phyloP scores from a whole-genome alignment of 1,284 basidiomycete species.

The Cutaneotrichosporon daszewskae region DNA sequence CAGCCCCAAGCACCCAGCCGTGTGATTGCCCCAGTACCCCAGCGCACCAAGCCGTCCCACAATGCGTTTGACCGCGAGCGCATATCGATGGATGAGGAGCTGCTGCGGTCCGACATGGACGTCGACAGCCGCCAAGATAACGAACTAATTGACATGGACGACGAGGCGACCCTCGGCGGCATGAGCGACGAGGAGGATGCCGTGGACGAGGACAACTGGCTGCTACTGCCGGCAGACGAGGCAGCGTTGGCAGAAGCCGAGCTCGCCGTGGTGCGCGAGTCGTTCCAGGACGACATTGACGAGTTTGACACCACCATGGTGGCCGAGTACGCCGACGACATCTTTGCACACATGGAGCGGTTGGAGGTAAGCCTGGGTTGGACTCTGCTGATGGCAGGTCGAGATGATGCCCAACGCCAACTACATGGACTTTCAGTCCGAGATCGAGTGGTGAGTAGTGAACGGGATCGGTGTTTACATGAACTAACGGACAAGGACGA shows the following conservation, averaged over 20 bases:
- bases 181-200: slow-evolving; percentile 39
- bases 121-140: slow-evolving; percentile 22
- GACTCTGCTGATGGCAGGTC: slow-evolving; percentile 52
- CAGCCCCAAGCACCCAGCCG: slow-evolving; percentile 20
- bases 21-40: slow-evolving; percentile 39
- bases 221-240: slow-evolving; percentile 54
- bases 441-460: slow-evolving; percentile 73
- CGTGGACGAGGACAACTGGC: slow-evolving; percentile 59
- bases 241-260: slow-evolving; percentile 30
- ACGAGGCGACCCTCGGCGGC: slow-evolving; percentile 9
- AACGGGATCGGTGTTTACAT: neutral
- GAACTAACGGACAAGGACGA: slow-evolving; percentile 45
- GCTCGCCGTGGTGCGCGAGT: slow-evolving; percentile 41
- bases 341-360: slow-evolving; percentile 91
- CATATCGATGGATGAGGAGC: slow-evolving; percentile 12
- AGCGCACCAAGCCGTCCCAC: slow-evolving; percentile 21
- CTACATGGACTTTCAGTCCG: slow-evolving; percentile 92
- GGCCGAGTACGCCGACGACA: slow-evolving; percentile 94
- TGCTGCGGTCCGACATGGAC: slow-evolving; percentile 39
- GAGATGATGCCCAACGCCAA: slow-evolving; percentile 84
- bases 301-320: slow-evolving; percentile 93
- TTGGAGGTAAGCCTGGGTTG: slow-evolving; percentile 62
- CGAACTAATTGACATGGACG: slow-evolving; percentile 17
- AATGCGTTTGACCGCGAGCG: slow-evolving; percentile 12
- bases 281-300: slow-evolving; percentile 68